Base-by-base conservation (phyloP, 2,329 filamentous ascomycete species). In the Colletotrichum ledebouriae region DNA sequence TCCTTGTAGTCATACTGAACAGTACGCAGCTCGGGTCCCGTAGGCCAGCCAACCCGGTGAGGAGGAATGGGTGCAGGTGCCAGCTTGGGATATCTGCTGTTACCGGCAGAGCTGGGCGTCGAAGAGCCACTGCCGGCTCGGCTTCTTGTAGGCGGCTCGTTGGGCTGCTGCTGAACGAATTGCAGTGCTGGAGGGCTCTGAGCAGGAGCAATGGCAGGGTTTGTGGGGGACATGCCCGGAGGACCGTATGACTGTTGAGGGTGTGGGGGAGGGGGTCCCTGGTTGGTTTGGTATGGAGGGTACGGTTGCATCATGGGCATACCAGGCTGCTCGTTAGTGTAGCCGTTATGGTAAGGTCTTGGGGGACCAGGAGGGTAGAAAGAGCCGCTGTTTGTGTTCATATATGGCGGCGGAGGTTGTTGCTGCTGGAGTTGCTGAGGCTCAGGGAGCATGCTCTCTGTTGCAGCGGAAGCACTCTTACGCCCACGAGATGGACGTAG, bases 51-150 rank as follows among this genome's bases (percentile, higher is more conserved):
- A 49, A 82, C 80, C 12, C 82, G 77, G 73, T 86, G 86, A 34
- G 85, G 80, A 6, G 85, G 83, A 25, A 86, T 81, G 0, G 86
- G 86, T 0, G 87, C 87, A 10, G 87, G 87, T 69, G 88, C 86
- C 44, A 89, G 83, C 75, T 87, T 88, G 52, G 86, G 82, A 73
- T 87, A 88, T 71, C 20, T 55, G 37, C 44, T 60, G 39, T 70
- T 72, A 41, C 49, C 55, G 20, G 50, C 42, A 25, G 57, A 64
- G 46, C 62, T 71, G 5, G 70, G 70, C 20, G 70, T 71, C 5
- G 70, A 71, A 11, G 70, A 63, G 20, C 68, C 70, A 25, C 70
- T 71, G n/a, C 70, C 70, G 11, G 68, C 59, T n/a, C 66, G 60
- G 42, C 69, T 68, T 46, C 66, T 69, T 41, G 59, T 41, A 10